These are phyloP conservation scores for Tuber calosporum DNA, from an alignment of 495 filamentous ascomycete genomes.

Conservation along the genomic window DNA sequence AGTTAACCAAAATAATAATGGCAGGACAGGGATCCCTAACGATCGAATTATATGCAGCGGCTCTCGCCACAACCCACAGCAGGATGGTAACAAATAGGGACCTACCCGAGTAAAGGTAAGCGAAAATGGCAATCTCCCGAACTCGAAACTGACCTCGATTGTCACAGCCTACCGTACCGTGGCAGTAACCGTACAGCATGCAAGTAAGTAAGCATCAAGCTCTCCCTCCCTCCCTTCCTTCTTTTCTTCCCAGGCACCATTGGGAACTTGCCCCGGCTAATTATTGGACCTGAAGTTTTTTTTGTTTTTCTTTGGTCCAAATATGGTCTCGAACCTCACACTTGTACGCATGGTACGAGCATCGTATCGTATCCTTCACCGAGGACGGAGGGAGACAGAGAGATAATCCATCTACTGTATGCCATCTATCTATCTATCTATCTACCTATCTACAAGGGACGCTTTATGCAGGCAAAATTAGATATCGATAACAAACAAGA, in stretches of 20 bases:
- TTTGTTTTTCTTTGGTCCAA: neutral
- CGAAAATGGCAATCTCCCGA: neutral
- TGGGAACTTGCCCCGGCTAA: slow-evolving; percentile 1
- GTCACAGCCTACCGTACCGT: neutral
- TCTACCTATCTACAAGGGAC: neutral
- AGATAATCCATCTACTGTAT: neutral
- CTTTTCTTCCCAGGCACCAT: neutral
- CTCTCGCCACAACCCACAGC: slow-evolving; percentile 20
- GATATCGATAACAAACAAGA: neutral
- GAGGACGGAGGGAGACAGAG: neutral
- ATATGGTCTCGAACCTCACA: neutral
- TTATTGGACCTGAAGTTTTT: neutral
- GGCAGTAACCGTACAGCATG: neutral
- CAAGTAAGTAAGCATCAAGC: neutral
- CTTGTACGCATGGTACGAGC: neutral
- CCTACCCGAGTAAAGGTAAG: slow-evolving; percentile 20
- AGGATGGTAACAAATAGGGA: slow-evolving; percentile 16
- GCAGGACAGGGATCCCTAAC: neutral
- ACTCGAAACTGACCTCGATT: neutral
- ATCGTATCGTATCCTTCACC: neutral
- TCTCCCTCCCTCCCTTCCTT: neutral
- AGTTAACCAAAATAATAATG: neutral
- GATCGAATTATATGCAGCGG: slow-evolving; percentile 17
- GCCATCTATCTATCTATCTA: neutral
- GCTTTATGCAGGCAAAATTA: neutral